These are phyloP conservation scores for Jamesozyma lodderae DNA, from an alignment of 805 yeast genomes.

Conservation along the genomic window DNA sequence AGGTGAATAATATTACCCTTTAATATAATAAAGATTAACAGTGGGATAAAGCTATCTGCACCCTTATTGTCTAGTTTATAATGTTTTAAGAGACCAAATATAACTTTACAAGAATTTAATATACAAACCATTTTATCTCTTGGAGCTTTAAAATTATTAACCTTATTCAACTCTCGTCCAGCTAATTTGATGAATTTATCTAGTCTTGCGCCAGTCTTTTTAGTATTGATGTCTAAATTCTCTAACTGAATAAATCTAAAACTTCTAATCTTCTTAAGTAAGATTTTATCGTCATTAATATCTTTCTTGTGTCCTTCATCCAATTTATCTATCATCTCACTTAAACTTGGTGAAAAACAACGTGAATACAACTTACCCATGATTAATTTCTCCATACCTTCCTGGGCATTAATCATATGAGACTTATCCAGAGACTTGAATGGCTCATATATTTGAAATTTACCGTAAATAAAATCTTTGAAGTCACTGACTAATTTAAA, in stretches of 20 bases:
- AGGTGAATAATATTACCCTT: slow-evolving; percentile 56
- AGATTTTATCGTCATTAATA: slow-evolving; percentile 45
- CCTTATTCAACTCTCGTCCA: slow-evolving; percentile 61
- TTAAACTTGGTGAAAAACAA: slow-evolving; percentile 64
- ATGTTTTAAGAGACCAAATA: slow-evolving; percentile 76
- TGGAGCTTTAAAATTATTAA: slow-evolving; percentile 82
- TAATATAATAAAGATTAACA: slow-evolving; percentile 69
- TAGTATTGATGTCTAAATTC: slow-evolving; percentile 66
- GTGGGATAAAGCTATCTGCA: slow-evolving; percentile 92
- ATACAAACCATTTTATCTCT: slow-evolving; percentile 89
- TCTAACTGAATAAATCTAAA: slow-evolving; percentile 64
- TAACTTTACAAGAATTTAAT: slow-evolving; percentile 83
- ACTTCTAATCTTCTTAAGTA: slow-evolving; percentile 45
- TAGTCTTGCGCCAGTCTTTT: slow-evolving; percentile 27
- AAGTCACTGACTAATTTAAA: slow-evolving; percentile 70
- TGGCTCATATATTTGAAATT: slow-evolving; percentile 58
- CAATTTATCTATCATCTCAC: slow-evolving; percentile 20
- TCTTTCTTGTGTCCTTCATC: slow-evolving; percentile 56
- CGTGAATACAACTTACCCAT: slow-evolving; percentile 76
- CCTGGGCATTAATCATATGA: slow-evolving; percentile 63
- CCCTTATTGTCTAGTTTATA: slow-evolving; percentile 61
- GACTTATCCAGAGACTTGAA: slow-evolving; percentile 55
- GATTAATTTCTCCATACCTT: slow-evolving; percentile 85
- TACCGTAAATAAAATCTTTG: slow-evolving; percentile 56
- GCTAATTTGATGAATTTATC: slow-evolving; percentile 58